phyloP scores from a whole-genome alignment of 768 basidiomycete genomes.

The Termitomyces sp. region DNA sequence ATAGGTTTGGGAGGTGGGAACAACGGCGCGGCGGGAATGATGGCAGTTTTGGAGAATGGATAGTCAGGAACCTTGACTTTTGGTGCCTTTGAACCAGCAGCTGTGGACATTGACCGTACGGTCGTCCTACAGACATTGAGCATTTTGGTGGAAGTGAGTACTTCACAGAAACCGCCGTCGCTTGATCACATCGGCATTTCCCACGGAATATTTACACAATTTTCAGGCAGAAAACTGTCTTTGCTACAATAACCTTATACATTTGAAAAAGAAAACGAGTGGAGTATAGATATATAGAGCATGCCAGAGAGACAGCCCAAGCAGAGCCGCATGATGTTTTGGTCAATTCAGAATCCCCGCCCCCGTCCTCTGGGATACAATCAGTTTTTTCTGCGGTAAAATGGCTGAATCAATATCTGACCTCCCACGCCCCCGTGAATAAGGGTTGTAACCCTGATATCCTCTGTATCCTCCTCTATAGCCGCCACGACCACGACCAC shows the following conservation, averaged over 20 bases:
- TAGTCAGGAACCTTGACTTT: constrained; percentile 30
- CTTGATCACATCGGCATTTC: neutral
- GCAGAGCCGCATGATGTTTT: constrained; percentile 7
- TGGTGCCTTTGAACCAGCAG: constrained; percentile 22
- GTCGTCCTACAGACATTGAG: constrained; percentile 30
- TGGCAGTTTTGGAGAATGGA: constrained; percentile 69
- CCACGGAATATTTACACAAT: constrained; percentile 4
- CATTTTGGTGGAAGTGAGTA: constrained; percentile 19
- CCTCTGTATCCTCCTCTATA: constrained; percentile 46
- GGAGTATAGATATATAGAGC: constrained; percentile 13
- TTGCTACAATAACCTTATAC: constrained; percentile 7
- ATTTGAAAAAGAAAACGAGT: neutral
- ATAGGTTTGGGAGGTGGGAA: constrained; percentile 40
- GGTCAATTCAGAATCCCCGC: constrained; percentile 53
- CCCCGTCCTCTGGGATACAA: constrained; percentile 38
- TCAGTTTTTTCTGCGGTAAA: neutral
- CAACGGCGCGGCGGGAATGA: constrained; percentile 43
- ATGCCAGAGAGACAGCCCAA: constrained; percentile 3
- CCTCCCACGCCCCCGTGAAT: constrained; percentile 70
- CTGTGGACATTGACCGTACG: constrained; percentile 41
- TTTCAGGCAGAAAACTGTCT: neutral
- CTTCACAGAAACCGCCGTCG: neutral
- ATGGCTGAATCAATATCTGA: constrained; percentile 25
- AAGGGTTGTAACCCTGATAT: constrained; percentile 53
- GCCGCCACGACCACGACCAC: constrained; percentile 69